Conservation (phyloP, 2,329 filamentous ascomycete species). For the Helicocarpus griseus region DNA sequence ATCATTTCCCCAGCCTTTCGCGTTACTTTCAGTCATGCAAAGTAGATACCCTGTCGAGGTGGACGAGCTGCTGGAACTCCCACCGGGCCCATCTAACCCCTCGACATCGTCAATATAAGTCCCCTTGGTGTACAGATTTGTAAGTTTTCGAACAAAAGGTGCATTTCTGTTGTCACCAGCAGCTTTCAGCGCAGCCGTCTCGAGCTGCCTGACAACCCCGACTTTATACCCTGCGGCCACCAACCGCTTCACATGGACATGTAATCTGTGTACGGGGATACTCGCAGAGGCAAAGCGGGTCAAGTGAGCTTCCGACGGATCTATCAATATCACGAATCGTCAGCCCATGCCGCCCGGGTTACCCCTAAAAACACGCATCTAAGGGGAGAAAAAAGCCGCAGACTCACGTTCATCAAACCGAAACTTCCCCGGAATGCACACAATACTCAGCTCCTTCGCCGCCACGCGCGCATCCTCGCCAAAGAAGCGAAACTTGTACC, state of each 20-base stretch:
- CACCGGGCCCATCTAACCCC: conserved; percentile 65
- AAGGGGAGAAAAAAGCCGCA: background rate
- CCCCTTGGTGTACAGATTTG: conserved; percentile 94
- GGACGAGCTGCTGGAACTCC: conserved; percentile 45
- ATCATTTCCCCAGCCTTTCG: conserved; percentile 73
- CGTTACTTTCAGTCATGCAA: conserved; percentile 77
- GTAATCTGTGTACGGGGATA: conserved; percentile 81
- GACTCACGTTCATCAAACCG: conserved; percentile 76
- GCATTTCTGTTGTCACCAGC: conserved; percentile 89
- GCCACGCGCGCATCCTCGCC: conserved; percentile 87
- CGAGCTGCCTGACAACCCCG: conserved; percentile 84
- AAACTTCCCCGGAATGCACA: conserved; percentile 93
- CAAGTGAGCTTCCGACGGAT: conserved; percentile 83
- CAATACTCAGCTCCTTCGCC: conserved; percentile 82
- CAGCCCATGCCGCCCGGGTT: background rate
- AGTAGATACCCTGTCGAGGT: conserved; percentile 75
- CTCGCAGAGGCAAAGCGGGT: conserved; percentile 91
- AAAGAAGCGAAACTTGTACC: conserved; percentile 97
- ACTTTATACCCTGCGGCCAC: conserved; percentile 92
- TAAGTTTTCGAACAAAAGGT: conserved; percentile 84
- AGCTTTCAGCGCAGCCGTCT: conserved; percentile 92
- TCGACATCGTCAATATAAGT: conserved; percentile 94
- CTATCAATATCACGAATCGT: conserved; percentile 27
- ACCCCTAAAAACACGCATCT: conserved; percentile 7
- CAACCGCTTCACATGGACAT: conserved; percentile 87